A percentile compares a stretch with the other conserved stretches of the same genome.
These are phyloP conservation scores for Cantharellus anzutake DNA, from an alignment of 768 basidiomycete species.

Conservation along the genomic window DNA sequence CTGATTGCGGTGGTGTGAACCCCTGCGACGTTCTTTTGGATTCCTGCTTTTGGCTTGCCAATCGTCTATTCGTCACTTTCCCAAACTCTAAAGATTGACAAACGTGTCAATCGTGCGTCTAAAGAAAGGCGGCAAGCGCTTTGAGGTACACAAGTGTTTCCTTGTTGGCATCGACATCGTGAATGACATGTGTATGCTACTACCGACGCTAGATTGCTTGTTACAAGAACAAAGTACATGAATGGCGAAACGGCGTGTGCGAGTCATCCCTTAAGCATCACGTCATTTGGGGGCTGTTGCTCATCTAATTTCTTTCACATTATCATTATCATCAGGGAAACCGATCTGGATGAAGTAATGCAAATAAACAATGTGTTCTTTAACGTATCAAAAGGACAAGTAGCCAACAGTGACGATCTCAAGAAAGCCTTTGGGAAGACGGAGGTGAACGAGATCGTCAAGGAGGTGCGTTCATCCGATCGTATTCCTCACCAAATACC, in stretches of 20 bases:
- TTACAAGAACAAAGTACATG: slow-evolving; percentile 98
- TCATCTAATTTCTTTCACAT: neutral
- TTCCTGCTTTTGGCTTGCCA: neutral
- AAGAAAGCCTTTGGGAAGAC: slow-evolving; percentile 79
- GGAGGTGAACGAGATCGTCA: slow-evolving; percentile 50
- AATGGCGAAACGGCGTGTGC: slow-evolving; percentile 83
- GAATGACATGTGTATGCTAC: neutral
- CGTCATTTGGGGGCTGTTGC: neutral
- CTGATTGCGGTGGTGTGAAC: too few species aligned
- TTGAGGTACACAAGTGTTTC: slow-evolving; percentile 47
- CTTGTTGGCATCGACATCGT: neutral
- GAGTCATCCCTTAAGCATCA: slow-evolving; percentile 13
- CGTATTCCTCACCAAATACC: neutral
- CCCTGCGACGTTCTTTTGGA: too few species aligned
- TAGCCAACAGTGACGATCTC: slow-evolving; percentile 76
- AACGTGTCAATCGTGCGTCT: slow-evolving; percentile 93
- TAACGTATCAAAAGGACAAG: slow-evolving; percentile 92
- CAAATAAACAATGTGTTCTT: slow-evolving; percentile 92
- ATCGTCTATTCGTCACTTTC: slow-evolving; percentile 5
- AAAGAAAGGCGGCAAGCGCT: slow-evolving; percentile 94
- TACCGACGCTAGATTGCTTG: slow-evolving; percentile 56
- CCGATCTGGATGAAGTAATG: slow-evolving; percentile 82
- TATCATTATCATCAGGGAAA: slow-evolving; percentile 37
- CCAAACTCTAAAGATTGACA: slow-evolving; percentile 48
- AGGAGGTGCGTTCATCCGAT: slow-evolving; percentile 36